Percentiles rank a stretch among this genome's conserved stretches.
These are phyloP conservation scores for Aspergillus aculeatinus DNA, from an alignment of 2,329 filamentous ascomycete genomes.

Conservation along the genomic window DNA sequence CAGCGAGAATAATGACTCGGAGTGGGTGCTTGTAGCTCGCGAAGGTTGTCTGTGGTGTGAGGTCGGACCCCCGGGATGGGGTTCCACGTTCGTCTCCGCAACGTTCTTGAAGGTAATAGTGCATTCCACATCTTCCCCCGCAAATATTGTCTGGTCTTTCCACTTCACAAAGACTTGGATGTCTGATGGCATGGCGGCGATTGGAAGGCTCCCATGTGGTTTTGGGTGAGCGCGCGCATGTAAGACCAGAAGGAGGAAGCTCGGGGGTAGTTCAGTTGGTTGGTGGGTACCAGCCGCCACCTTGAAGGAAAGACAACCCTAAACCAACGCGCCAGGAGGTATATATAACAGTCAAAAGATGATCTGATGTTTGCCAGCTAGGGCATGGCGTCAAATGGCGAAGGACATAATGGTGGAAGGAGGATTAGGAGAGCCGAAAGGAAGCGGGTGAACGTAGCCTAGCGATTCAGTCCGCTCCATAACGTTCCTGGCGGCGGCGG, in stretches of 20 bases:
- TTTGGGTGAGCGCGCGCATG: conserved; percentile 22
- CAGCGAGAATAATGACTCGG: conserved; percentile 40
- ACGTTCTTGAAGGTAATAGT: conserved; percentile 96
- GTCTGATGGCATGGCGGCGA: conserved; percentile 59
- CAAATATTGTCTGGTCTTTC: conserved; percentile 91
- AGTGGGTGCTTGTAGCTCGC: conserved; percentile 35
- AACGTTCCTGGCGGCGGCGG: conserved; percentile 5
- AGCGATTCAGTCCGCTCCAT: conserved; percentile 1
- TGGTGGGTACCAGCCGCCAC: conserved; percentile 22
- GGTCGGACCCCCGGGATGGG: conserved; percentile 28
- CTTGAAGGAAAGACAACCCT: conserved; percentile 2
- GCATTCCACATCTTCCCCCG: conserved; percentile 93
- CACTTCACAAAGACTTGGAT: conserved; percentile 95
- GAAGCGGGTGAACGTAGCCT: neutral
- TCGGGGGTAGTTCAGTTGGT: conserved; percentile 20
- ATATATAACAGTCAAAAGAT: conserved; percentile 12
- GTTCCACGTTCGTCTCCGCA: conserved; percentile 44
- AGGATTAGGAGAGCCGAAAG: neutral
- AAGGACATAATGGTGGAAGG: conserved; percentile 20
- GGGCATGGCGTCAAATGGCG: conserved; percentile 30
- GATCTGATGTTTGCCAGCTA: conserved; percentile 18
- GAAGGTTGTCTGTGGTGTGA: conserved; percentile 40
- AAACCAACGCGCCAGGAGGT: neutral
- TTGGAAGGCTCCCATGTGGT: conserved; percentile 32
- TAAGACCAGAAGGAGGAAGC: conserved; percentile 14